Evolutionary conservation across 2,329 filamentous ascomycete species (phyloP), one percentile per base, ranked within the genome.

Genomic region (Fusarium oxysporum): DNA sequence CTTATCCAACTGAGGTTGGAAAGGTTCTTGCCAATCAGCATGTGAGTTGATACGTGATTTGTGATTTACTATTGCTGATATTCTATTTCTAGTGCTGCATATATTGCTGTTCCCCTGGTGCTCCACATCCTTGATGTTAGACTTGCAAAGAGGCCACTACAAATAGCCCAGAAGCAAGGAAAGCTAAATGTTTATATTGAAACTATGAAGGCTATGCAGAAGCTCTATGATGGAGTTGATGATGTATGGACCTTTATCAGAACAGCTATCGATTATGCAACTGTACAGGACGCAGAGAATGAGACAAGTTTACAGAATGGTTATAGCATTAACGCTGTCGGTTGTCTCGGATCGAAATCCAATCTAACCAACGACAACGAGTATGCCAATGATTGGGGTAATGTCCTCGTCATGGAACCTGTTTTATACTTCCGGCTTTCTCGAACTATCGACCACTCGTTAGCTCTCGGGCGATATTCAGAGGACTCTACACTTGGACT

Each of bases 161-260:
- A 71, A 14, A 66, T 64, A 28, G 69, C 65, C 3, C 66, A 69
- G 37, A 71, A 71, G 38, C 69, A 71, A 45, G 69, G 62, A 2
- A 59, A 55, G 9, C 44, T 71, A 1, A 62, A 71, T 28, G 57
- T 71, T 1, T 70, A 71, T 13, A 56, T 71, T 30, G 53, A 71
- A 19, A 51, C 53, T 1, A 71, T 71, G 69, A 62, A 60, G 28
- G 40, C 61, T 1, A 50, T 71, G 21, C 56, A 70, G 47, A 57
- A 23, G 4, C 66, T 70, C 17, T 71, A 71, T 12, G 66, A 66
- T 8, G 69, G 69, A 6, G 62, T 70, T 40, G 62, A 71, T 21
- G 66, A 71, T 19, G 66, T 71, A 6, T 71, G 66, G 66, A 38
- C 53, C 8, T 66, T 70, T 11, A 62, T 71, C 3, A 53, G 59